phyloP scores from a whole-genome alignment of 2,329 filamentous ascomycete species.

The Diatrype stigma region DNA sequence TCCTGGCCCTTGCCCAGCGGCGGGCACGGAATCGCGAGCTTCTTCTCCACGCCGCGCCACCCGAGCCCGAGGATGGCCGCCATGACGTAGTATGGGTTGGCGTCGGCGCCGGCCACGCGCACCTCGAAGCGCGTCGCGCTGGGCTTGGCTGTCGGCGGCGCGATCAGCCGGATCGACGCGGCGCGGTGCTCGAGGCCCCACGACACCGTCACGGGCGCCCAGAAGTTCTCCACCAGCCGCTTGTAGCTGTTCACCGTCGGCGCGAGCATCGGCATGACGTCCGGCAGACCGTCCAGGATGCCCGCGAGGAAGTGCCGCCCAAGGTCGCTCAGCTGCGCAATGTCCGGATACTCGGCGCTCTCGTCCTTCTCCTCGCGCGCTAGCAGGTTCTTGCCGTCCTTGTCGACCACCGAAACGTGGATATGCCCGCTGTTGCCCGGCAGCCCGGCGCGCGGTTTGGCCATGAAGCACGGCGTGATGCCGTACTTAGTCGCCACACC shows the following conservation, averaged over 20 bases:
- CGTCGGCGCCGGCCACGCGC: conserved; percentile 88
- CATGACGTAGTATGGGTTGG: conserved; percentile 84
- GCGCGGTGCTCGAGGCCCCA: conserved; percentile 96
- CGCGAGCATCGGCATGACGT: conserved; percentile 92
- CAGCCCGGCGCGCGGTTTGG: conserved; percentile 84
- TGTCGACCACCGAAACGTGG: conserved; percentile 83
- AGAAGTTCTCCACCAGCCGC: conserved; percentile 96
- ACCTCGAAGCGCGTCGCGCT: conserved; percentile 91
- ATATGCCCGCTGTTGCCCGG: conserved; percentile 96
- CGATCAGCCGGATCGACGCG: conserved; percentile 84
- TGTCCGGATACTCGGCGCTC: conserved; percentile 67
- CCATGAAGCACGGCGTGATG: conserved; percentile 98
- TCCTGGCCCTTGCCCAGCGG: conserved; percentile 83
- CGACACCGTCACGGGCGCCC: conserved; percentile 95
- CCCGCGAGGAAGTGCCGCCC: conserved; percentile 93
- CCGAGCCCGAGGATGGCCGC: conserved; percentile 83
- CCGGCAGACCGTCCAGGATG: conserved; percentile 79
- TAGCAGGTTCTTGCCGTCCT: conserved; percentile 79
- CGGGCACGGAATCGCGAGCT: conserved; percentile 74
- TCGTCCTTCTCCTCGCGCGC: conserved; percentile 68
- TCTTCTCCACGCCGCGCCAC: conserved; percentile 89
- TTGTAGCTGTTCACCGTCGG: conserved; percentile 98
- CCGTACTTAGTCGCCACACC: conserved; percentile 81
- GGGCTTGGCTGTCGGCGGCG: conserved; percentile 78
- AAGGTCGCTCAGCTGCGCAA: conserved; percentile 77